Evolutionary conservation across 176 grass and related monocot genomes (phyloP).

Genomic region (Cenchrus americanus): DNA sequence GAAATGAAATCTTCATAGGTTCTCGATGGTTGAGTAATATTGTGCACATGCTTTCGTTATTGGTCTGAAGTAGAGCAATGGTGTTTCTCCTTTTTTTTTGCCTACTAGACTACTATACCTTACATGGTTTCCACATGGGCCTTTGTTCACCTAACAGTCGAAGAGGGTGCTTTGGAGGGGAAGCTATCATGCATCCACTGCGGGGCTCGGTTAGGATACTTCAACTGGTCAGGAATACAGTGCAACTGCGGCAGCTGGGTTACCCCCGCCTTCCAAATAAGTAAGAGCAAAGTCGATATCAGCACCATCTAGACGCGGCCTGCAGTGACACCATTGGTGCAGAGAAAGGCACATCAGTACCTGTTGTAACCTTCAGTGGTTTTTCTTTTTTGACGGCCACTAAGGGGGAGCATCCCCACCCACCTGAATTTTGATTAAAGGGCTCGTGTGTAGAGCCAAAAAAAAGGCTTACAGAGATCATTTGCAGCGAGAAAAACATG

Average conservation of each 20-base stretch:
- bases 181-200: conserved; percentile 90
- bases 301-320: conserved; percentile 35
- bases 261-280: conserved; percentile 92
- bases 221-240: conserved; percentile 92
- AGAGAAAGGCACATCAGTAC: too few species aligned
- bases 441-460: too few species aligned
- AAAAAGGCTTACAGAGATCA: too few species aligned
- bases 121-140: neutral
- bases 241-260: conserved; percentile 96
- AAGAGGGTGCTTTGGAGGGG: conserved; percentile 91
- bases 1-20: neutral
- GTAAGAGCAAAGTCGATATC: conserved; percentile 87
- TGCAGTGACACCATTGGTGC: neutral
- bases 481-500: too few species aligned
- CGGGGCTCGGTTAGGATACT: conserved; percentile 75
- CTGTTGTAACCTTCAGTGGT: too few species aligned
- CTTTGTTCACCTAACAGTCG: conserved; percentile 59
- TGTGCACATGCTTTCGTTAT: neutral
- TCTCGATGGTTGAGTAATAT: neutral
- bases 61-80: neutral
- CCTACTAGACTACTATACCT: neutral
- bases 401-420: too few species aligned
- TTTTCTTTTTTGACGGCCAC: too few species aligned
- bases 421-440: too few species aligned
- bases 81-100: neutral